Evolutionary conservation across 164 flowering plant genomes (phyloP), one percentile per base, ranked within the genome.

Genomic region (Kingdonia uniflora): DNA sequence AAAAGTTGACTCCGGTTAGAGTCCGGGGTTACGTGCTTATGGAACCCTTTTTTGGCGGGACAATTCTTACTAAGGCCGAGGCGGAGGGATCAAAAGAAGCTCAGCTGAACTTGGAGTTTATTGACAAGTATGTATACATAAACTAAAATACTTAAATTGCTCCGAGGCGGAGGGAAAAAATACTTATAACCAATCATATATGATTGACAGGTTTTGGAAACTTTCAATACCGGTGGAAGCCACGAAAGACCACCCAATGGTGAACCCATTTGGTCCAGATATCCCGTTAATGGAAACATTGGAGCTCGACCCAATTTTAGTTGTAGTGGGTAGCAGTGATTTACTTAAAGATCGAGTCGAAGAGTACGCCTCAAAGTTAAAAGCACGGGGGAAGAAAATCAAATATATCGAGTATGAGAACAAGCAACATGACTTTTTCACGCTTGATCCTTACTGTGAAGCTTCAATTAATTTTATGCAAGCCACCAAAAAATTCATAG

Each of bases 371-470:
- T 49, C 24, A 59, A 72, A 44, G 48, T 54, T 83, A 47, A 69
- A 73, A 49, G 54, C 24, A 5, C 68, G 60, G 75, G 90, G 90
- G 33, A 85, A 85, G 64, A 66, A 72, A 54, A 49, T 81, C 2
- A 72, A 85, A 51, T 79, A 73, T 29, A 75, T 71, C 1, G 87
- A 78, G 59, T 84, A 80, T 33, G 81, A 75, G 62, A 91, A 77
- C 11, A 46, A 75, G 54, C 77, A 84, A 52, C 95, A 84, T 57
- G 91, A 81, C 0, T 86, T 86, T 70, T 77, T 77, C 65, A 78
- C 88, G 16, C 57, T 76, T 24, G 42, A 73, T 56, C 85, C 87
- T 1, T 25, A 64, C 50, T 74, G 85, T 0, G 61, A 72, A 52
- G 67, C 78, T 12, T 51, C 84, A 3, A 56, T 49, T 0, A 49